Evolutionary conservation across 192 early-diverging fungal genomes (phyloP).

Genomic region (Coemansia umbellata): DNA sequence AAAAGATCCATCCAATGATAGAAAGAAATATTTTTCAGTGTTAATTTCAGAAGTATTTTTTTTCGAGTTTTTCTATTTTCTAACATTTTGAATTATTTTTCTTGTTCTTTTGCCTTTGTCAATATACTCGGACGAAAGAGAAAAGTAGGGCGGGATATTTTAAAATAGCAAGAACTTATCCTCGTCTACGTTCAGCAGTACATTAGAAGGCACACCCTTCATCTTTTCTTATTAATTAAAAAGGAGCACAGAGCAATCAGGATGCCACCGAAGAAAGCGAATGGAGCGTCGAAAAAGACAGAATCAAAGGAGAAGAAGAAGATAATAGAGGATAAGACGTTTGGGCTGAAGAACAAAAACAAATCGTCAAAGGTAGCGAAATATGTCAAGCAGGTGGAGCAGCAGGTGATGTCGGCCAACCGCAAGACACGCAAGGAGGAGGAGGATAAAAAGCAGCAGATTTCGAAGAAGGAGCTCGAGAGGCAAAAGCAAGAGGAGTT

Average conservation of each 20-base stretch:
- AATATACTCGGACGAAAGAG: too few relatives aligned
- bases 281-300: conserved; percentile 53
- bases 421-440: conserved; percentile 53
- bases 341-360: conserved; percentile 99
- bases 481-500: conserved; percentile 89
- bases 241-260: neutral
- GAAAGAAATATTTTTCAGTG: too few relatives aligned
- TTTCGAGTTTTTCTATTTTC: too few relatives aligned
- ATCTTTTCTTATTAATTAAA: neutral
- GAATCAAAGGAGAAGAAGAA: conserved; percentile 71
- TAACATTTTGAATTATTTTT: too few relatives aligned
- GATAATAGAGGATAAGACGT: conserved; percentile 92
- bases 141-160: too few relatives aligned
- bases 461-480: conserved; percentile 71
- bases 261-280: conserved; percentile 80
- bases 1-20: too few relatives aligned
- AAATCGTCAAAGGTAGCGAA: conserved; percentile 86
- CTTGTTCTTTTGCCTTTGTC: too few relatives aligned
- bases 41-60: too few relatives aligned
- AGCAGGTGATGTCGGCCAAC: conserved; percentile 65
- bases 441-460: conserved; percentile 57
- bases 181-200: too few relatives aligned
- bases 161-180: too few relatives aligned
- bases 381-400: conserved; percentile 89
- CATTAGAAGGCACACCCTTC: too few relatives aligned